These are phyloP conservation scores for Platanus orientalis DNA, from an alignment of 164 flowering plant species.

Conservation along the genomic window DNA sequence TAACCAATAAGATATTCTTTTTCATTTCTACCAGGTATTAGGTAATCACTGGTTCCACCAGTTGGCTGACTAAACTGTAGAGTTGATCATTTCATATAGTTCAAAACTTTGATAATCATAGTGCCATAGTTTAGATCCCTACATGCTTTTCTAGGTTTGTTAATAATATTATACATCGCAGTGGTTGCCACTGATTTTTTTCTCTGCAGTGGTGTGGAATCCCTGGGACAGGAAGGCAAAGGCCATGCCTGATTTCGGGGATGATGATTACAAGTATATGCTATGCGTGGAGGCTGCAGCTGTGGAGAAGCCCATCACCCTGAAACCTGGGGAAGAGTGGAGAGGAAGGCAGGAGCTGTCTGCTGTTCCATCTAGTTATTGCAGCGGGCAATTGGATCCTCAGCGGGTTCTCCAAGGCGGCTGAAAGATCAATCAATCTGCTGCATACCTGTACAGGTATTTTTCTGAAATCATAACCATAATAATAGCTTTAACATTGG, in stretches of 20 bases:
- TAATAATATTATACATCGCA: neutral
- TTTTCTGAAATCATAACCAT: neutral
- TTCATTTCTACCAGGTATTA: no score
- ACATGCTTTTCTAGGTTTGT: constrained; percentile 5
- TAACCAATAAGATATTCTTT: no score
- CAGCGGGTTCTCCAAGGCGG: constrained; percentile 53
- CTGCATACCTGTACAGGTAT: constrained; percentile 47
- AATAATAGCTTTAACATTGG: no score
- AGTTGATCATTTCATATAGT: no score
- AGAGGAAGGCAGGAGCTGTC: constrained; percentile 72
- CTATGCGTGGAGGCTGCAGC: constrained; percentile 80
- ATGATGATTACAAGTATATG: constrained; percentile 82
- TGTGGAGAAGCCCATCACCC: constrained; percentile 60
- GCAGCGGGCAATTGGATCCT: constrained; percentile 80
- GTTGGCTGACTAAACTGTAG: no score
- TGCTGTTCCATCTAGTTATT: constrained; percentile 80
- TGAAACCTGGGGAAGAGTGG: constrained; percentile 92
- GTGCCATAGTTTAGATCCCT: neutral
- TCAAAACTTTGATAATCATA: neutral
- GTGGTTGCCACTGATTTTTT: constrained; percentile 3
- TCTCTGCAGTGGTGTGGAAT: constrained; percentile 94
- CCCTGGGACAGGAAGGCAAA: constrained; percentile 86
- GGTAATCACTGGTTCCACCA: no score
- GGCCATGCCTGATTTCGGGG: constrained; percentile 71
- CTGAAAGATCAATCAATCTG: constrained; percentile 22